Evolutionary conservation across 257 asterid genomes (phyloP), one percentile per base, ranked within the genome.

Genomic region (Capsicum pubescens): DNA sequence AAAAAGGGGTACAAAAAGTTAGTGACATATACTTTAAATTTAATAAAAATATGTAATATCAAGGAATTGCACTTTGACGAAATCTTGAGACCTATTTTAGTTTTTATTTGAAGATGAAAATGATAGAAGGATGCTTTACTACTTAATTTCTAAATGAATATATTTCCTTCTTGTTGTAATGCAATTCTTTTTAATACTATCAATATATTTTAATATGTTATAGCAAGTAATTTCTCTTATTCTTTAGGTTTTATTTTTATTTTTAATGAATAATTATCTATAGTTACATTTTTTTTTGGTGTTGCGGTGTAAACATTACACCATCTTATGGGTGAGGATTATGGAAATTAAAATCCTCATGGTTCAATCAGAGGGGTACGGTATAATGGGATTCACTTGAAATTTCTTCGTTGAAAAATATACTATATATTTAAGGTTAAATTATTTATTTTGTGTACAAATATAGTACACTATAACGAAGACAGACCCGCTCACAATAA

Each of bases 41-140:
- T 15, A 71, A 72, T 72, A n/a, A 71, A 17, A n/a, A 46, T 71
- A 72, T 69, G 17, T 71, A 71, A 44, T 72, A 48, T 72, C 80
- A 48, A 72, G 59, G 57, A 72, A 48, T 48, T 19, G 80, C 44
- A 19, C 42, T 48, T 72, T 52, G 81, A 76, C 0, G 26, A 76
- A 21, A 76, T 52, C 81, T 19, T 50, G 60, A 19, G 44, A 19
- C 60, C 6, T 74, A 74, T 26, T 74, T 74, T 19, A 39, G 54
- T 68, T 39, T 68, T 39, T 68, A 74, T 50, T 74, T 74, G 44
- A 74, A 74, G 80, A 74, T 48, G 19, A 76, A 21, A 52, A 76
- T 26, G 26, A 52, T 13, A 19, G 13, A 48, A 21, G 60, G 17
- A 3, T 50, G 19, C 0, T 74, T 10, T 63, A 12, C 11, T 69